A percentile compares a stretch with the other conserved stretches of the same genome.
phyloP scores from a whole-genome alignment of 306 rosid species.

The Cucurbita moschata region DNA sequence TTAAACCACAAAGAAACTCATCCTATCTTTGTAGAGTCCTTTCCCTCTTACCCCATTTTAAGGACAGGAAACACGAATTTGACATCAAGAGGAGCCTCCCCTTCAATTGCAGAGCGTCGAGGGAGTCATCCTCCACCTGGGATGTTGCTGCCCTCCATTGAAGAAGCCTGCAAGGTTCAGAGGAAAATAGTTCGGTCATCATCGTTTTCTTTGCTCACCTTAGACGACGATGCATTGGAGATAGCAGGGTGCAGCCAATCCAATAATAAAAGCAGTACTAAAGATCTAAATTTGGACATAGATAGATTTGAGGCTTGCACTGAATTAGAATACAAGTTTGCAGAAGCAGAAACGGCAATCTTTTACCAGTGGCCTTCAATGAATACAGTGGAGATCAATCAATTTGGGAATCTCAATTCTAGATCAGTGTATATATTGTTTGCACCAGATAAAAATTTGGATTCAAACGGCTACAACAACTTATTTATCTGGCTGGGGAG shows the following conservation, averaged over 20 bases:
- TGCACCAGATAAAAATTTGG: slow-evolving; percentile 12
- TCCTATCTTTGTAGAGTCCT: slow-evolving; percentile 24
- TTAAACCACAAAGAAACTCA: slow-evolving; percentile 24
- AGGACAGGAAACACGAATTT: slow-evolving; percentile 15
- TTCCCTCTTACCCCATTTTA: slow-evolving; percentile 18
- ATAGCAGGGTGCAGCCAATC: slow-evolving; percentile 20
- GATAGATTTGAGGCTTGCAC: neutral
- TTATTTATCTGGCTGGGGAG: slow-evolving; percentile 32
- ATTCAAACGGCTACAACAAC: neutral
- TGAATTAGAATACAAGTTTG: neutral
- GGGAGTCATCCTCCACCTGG: slow-evolving; percentile 75
- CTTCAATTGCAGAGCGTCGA: slow-evolving; percentile 84
- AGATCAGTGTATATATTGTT: slow-evolving; percentile 20
- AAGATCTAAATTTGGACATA: slow-evolving; percentile 22
- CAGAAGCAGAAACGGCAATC: slow-evolving; percentile 5
- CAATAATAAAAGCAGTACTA: slow-evolving; percentile 9
- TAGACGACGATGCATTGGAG: slow-evolving; percentile 32
- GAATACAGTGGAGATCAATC: slow-evolving; percentile 13
- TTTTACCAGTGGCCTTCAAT: slow-evolving; percentile 32
- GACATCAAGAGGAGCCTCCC: slow-evolving; percentile 26
- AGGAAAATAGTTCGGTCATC: slow-evolving; percentile 38
- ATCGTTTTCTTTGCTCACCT: slow-evolving; percentile 43
- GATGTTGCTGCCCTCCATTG: slow-evolving; percentile 48
- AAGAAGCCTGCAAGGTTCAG: slow-evolving; percentile 31
- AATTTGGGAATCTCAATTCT: slow-evolving; percentile 15